These are phyloP conservation scores for Peterozyma toletana DNA, from an alignment of 805 yeast genomes.

Conservation along the genomic window DNA sequence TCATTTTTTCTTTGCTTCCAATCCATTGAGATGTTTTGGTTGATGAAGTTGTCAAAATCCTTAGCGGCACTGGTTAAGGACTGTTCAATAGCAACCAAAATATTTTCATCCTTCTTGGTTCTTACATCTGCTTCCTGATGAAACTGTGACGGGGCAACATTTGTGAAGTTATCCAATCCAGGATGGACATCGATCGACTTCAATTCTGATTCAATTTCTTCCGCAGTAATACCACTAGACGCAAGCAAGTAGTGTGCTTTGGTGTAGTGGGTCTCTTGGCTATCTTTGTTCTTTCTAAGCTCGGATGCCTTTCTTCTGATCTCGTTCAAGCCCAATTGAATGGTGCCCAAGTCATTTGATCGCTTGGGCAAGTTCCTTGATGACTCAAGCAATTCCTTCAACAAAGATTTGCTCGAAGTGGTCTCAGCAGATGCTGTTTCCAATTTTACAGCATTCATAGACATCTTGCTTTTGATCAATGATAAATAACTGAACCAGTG, in stretches of 20 bases:
- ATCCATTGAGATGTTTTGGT: slow-evolving; percentile 66
- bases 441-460: no score
- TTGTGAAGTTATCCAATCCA: neutral
- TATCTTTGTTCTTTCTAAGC: slow-evolving; percentile 35
- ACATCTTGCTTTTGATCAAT: no score
- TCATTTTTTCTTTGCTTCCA: slow-evolving; percentile 79
- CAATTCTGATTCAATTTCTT: slow-evolving; percentile 64
- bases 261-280: slow-evolving; percentile 37
- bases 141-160: neutral
- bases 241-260: slow-evolving; percentile 86
- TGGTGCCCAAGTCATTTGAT: slow-evolving; percentile 65
- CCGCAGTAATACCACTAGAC: slow-evolving; percentile 81
- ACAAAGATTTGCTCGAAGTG: slow-evolving; percentile 8
- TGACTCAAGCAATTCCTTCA: slow-evolving; percentile 72
- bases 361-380: slow-evolving; percentile 66
- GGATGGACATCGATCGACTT: slow-evolving; percentile 27
- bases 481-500: no score
- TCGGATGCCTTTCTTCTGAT: slow-evolving; percentile 60
- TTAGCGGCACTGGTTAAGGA: slow-evolving; percentile 64
- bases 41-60: slow-evolving; percentile 77
- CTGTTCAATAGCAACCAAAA: slow-evolving; percentile 76
- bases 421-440: no score
- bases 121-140: slow-evolving; percentile 29
- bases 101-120: slow-evolving; percentile 74
- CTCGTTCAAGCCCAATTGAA: slow-evolving; percentile 75